These are phyloP conservation scores for Euryodendron excelsum DNA, from an alignment of 148 eudicot species.

Conservation along the genomic window DNA sequence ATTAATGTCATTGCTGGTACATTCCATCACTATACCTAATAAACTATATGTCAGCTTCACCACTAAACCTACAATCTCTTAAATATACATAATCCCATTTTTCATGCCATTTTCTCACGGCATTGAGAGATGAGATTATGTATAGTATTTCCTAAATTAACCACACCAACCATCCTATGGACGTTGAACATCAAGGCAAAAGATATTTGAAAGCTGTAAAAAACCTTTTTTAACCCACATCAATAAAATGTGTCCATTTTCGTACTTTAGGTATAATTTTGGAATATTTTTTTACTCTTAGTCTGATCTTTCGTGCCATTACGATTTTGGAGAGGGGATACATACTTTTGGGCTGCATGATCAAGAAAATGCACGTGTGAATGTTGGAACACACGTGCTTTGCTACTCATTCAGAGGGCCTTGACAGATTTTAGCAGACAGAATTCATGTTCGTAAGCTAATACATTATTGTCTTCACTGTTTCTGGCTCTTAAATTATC, in stretches of 20 bases:
- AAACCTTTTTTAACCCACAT: background rate
- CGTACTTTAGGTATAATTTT: background rate
- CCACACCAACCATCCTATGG: background rate
- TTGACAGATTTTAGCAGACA: too few relatives aligned
- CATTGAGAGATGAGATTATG: too few relatives aligned
- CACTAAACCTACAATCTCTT: background rate
- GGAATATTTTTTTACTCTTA: background rate
- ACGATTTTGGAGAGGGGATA: background rate
- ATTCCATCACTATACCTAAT: conserved; percentile 4
- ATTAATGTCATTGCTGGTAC: background rate
- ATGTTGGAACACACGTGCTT: background rate
- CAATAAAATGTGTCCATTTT: background rate
- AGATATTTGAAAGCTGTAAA: background rate
- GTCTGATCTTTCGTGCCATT: background rate
- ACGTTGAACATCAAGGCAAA: background rate
- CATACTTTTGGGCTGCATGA: background rate
- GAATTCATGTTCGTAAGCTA: too few relatives aligned
- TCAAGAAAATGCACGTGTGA: conserved; percentile 14
- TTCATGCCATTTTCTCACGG: background rate
- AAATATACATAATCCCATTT: too few relatives aligned
- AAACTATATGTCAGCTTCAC: background rate
- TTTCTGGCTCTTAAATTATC: too few relatives aligned
- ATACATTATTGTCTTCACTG: too few relatives aligned
- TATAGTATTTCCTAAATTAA: too few relatives aligned
- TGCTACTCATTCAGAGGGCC: background rate